Conservation (phyloP, 176 grass and related monocot genomes). For the Carex myosuroides region DNA sequence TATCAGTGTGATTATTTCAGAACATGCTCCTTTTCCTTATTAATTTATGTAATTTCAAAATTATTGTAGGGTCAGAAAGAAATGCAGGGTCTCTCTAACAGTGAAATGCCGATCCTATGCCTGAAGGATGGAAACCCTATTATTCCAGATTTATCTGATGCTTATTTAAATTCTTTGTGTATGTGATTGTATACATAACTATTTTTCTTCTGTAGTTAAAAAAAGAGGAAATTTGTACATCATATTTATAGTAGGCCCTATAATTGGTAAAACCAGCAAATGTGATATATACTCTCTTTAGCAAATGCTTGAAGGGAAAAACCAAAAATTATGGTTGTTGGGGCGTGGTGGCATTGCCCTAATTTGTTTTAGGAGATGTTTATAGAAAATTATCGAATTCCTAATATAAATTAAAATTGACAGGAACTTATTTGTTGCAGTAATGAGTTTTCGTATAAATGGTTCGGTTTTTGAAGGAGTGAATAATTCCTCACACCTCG, state of each 20-base stretch:
- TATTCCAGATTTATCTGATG: slow-evolving; percentile 82
- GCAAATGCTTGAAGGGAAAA: not conserved
- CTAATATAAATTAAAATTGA: slow-evolving; percentile 66
- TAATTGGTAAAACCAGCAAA: slow-evolving; percentile 20
- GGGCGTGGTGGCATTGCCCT: slow-evolving; percentile 8
- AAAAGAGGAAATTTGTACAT: not conserved
- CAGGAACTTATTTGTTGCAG: slow-evolving; percentile 89
- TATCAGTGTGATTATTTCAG: slow-evolving; percentile 4
- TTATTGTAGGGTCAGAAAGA: slow-evolving; percentile 57
- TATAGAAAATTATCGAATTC: slow-evolving; percentile 24
- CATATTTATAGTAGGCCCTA: slow-evolving; percentile 5
- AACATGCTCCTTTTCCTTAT: slow-evolving; percentile 19
- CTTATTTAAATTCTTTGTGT: slow-evolving; percentile 69
- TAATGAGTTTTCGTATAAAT: slow-evolving; percentile 51
- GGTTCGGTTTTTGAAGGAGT: slow-evolving; percentile 46
- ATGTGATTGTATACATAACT: slow-evolving; percentile 32
- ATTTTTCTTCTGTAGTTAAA: not conserved
- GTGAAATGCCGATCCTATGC: slow-evolving; percentile 63
- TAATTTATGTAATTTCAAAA: slow-evolving; percentile 21
- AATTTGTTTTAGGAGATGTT: not conserved
- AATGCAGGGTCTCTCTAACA: slow-evolving; percentile 49
- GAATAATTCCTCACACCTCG: slow-evolving; percentile 48
- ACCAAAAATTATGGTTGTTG: not conserved
- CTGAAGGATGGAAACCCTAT: slow-evolving; percentile 75
- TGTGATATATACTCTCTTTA: not conserved